Conservation (phyloP, 331 rosid species). For the Arachis monticola region DNA sequence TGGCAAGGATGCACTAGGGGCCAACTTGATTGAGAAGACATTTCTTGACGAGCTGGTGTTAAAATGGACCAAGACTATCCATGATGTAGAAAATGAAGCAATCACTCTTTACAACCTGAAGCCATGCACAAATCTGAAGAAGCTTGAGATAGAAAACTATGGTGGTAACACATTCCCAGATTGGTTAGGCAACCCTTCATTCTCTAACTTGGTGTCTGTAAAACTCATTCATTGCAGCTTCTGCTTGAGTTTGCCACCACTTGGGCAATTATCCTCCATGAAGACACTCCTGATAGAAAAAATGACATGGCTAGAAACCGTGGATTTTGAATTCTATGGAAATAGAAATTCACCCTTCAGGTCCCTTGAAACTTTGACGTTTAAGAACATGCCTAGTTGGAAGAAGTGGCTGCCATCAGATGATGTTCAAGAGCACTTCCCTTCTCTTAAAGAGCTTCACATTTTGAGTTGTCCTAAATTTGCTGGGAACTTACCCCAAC, state of each 20-base stretch:
- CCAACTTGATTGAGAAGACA: conserved; percentile 29
- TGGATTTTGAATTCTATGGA: conserved; percentile 7
- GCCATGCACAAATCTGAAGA: conserved; percentile 35
- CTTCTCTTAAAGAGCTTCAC: neutral
- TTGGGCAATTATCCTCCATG: conserved; percentile 39
- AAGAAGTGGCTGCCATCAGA: conserved; percentile 6
- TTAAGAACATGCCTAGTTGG: conserved; percentile 34
- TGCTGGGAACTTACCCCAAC: neutral
- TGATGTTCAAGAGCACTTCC: neutral
- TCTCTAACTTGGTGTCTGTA: conserved; percentile 25
- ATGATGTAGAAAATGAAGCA: conserved; percentile 22
- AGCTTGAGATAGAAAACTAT: conserved; percentile 30
- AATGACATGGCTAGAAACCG: conserved; percentile 5
- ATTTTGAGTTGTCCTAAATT: neutral
- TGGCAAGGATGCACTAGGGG: neutral
- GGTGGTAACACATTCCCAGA: conserved; percentile 36
- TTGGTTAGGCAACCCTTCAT: conserved; percentile 30
- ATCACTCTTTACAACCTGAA: neutral
- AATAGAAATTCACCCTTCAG: neutral
- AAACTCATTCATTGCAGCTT: conserved; percentile 18
- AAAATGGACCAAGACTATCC: conserved; percentile 27
- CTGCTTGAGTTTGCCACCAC: conserved; percentile 36
- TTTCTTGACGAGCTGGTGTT: conserved; percentile 27
- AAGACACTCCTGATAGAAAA: conserved; percentile 30
- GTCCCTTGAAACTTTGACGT: conserved; percentile 26